These are phyloP conservation scores for Dothidotthia symphoricarpi DNA, from an alignment of 2,329 filamentous ascomycete species.

Conservation along the genomic window DNA sequence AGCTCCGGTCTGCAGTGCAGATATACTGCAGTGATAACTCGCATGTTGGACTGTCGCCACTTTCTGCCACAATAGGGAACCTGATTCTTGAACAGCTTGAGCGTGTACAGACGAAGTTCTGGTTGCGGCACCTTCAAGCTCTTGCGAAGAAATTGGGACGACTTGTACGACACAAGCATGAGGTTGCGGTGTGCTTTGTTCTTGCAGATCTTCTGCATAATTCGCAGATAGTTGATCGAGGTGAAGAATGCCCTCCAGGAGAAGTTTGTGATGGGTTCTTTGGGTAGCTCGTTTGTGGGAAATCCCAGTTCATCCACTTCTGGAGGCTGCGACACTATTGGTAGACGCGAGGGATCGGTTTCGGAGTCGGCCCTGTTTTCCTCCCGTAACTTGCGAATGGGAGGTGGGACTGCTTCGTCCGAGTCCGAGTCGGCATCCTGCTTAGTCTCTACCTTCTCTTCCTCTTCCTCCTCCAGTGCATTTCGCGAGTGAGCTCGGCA, in stretches of 20 bases:
- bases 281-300: slow-evolving; percentile 67
- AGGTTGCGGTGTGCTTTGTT: slow-evolving; percentile 93
- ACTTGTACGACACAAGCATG: slow-evolving; percentile 93
- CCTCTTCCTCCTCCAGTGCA: slow-evolving; percentile 31
- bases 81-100: slow-evolving; percentile 98
- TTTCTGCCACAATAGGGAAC: slow-evolving; percentile 97
- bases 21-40: slow-evolving; percentile 95
- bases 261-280: slow-evolving; percentile 80
- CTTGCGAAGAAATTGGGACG: slow-evolving; percentile 86
- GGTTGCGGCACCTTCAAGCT: slow-evolving; percentile 87
- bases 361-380: slow-evolving; percentile 28
- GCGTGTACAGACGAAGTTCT: slow-evolving; percentile 83
- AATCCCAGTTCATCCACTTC: slow-evolving; percentile 86
- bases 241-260: slow-evolving; percentile 95
- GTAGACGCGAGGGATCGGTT: slow-evolving; percentile 23
- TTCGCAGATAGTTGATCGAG: slow-evolving; percentile 88
- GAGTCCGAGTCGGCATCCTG: slow-evolving; percentile 36
- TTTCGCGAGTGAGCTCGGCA: slow-evolving; percentile 73
- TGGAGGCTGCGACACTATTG: slow-evolving; percentile 38
- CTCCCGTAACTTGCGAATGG: slow-evolving; percentile 61
- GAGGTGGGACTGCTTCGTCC: slow-evolving; percentile 77
- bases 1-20: slow-evolving; percentile 89
- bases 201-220: slow-evolving; percentile 97
- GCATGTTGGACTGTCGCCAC: slow-evolving; percentile 98
- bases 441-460: slow-evolving; percentile 20